phyloP scores from a whole-genome alignment of 345 rosid genomes.

The Hibiscus tridactylites region DNA sequence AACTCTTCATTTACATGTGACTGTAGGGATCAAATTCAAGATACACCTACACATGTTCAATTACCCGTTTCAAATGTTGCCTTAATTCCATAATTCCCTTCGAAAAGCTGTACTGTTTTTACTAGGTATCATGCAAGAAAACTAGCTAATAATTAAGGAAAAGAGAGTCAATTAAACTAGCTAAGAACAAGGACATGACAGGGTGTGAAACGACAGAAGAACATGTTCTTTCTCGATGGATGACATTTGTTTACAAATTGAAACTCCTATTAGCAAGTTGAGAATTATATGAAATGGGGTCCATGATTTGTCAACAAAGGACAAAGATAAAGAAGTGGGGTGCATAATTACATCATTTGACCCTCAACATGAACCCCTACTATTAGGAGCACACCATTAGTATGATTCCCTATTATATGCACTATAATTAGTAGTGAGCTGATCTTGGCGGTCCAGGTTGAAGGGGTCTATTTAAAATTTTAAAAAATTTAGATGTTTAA shows the following conservation, averaged over 20 bases:
- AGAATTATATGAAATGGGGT: not conserved
- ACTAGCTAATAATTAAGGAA: not conserved
- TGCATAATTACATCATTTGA: conserved; percentile 6
- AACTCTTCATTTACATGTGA: no score
- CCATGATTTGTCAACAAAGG: not conserved
- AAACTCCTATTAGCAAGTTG: not conserved
- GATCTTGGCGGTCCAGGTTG: no score
- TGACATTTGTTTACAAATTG: not conserved
- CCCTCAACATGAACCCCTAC: not conserved
- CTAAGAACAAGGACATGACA: not conserved
- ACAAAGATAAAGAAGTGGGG: not conserved
- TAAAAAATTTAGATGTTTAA: no score
- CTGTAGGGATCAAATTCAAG: no score
- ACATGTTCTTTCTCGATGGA: not conserved
- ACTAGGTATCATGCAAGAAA: not conserved
- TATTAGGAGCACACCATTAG: not conserved
- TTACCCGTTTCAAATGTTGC: no score
- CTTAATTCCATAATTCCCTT: no score
- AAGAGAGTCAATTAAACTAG: not conserved
- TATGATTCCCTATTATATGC: not conserved
- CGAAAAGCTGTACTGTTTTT: not conserved
- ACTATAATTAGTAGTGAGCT: not conserved
- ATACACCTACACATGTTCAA: no score
- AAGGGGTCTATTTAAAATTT: no score
- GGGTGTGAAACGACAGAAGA: not conserved